phyloP scores from a whole-genome alignment of 2,329 filamentous ascomycete genomes.

The Alternaria metachromatica region DNA sequence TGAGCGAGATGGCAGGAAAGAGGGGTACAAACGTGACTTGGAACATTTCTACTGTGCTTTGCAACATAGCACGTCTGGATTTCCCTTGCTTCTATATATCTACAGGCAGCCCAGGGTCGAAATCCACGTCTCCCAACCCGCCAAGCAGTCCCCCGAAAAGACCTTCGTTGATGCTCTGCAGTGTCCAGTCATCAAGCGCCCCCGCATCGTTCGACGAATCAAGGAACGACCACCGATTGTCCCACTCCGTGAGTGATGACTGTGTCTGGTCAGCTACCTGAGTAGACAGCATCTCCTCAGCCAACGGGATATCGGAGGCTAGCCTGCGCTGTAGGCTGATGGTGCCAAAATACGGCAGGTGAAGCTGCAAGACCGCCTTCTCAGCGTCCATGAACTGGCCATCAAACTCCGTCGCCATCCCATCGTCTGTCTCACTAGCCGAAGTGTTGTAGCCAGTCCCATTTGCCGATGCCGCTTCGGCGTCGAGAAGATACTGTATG shows the following conservation, averaged over 20 bases:
- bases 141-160: slow-evolving; percentile 13
- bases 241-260: not conserved
- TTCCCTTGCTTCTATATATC: not conserved
- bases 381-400: slow-evolving; percentile 19
- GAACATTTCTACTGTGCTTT: not conserved
- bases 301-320: not conserved
- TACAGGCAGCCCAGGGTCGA: not conserved
- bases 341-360: slow-evolving; percentile 26
- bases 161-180: slow-evolving; percentile 20
- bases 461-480: slow-evolving; percentile 17
- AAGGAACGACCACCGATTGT: slow-evolving; percentile 2
- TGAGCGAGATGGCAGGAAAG: not conserved
- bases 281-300: not conserved
- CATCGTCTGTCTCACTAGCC: slow-evolving; percentile 16
- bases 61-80: not conserved
- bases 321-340: slow-evolving; percentile 31
- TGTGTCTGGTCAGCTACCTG: not conserved
- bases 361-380: slow-evolving; percentile 11
- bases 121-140: not conserved
- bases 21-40: not conserved
- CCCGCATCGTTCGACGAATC: not conserved
- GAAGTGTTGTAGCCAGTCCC: slow-evolving; percentile 18
- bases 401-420: slow-evolving; percentile 25
- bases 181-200: slow-evolving; percentile 15
- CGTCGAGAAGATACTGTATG: slow-evolving; percentile 16